These are phyloP conservation scores for Phytophthora rubi DNA, from an alignment of 352 stramenopile genomes.

Conservation along the genomic window DNA sequence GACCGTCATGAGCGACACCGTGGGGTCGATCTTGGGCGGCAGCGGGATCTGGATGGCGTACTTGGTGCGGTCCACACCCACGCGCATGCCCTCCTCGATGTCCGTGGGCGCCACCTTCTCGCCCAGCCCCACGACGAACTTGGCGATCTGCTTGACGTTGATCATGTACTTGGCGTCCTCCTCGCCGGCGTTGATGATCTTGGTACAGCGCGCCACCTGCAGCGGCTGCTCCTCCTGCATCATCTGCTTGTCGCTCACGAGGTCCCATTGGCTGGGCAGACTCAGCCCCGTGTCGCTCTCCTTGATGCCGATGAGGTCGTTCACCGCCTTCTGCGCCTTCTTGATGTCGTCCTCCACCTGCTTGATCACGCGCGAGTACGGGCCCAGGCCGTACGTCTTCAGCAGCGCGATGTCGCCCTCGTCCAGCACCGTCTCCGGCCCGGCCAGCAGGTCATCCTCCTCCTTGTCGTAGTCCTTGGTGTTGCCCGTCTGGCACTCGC, in stretches of 20 bases:
- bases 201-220: conserved; percentile 96
- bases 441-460: conserved; percentile 84
- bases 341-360: conserved; percentile 99
- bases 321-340: conserved; percentile 94
- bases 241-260: conserved; percentile 99
- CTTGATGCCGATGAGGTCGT: conserved; percentile 96
- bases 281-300: conserved; percentile 99
- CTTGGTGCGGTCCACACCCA: conserved; percentile 98
- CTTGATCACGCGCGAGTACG: conserved; percentile 97
- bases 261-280: conserved; percentile 98
- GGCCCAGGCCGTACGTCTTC: conserved; percentile 98
- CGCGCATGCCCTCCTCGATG: conserved; percentile 99
- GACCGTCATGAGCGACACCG: conserved; percentile 95
- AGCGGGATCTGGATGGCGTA: conserved; percentile 98
- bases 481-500: conserved; percentile 97
- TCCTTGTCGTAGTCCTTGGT: conserved; percentile 96
- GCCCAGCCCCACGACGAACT: conserved; percentile 98
- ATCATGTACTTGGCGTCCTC: conserved; percentile 99
- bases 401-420: conserved; percentile 98
- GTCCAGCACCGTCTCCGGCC: conserved; percentile 83
- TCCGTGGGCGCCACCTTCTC: conserved; percentile 99
- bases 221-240: conserved; percentile 99
- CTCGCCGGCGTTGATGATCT: conserved; percentile 94
- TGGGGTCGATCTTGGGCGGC: conserved; percentile 99
- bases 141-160: conserved; percentile 99